Conservation (phyloP, 805 yeast species). For the Pichia scutulata region DNA sequence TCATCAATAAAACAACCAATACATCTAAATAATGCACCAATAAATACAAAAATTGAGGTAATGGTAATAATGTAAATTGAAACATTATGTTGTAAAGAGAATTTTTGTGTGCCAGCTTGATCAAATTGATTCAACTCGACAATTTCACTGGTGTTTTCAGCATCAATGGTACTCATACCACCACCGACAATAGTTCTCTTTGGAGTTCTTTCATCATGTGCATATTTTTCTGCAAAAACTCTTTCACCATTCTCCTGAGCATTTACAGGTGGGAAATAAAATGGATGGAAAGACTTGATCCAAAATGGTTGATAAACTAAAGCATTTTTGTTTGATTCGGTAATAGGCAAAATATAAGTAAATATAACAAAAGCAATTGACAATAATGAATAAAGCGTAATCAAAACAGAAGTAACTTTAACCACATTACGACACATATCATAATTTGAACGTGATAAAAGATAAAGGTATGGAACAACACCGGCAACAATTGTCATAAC, state of each 20-base stretch:
- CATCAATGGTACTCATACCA: constrained; percentile 9
- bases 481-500: constrained; percentile 65
- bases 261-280: constrained; percentile 50
- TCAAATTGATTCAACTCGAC: constrained; percentile 19
- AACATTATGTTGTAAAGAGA: constrained; percentile 37
- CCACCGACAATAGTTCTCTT: constrained; percentile 26
- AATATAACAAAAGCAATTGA: constrained; percentile 41
- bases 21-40: constrained; percentile 45
- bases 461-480: constrained; percentile 51
- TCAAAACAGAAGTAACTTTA: constrained; percentile 42
- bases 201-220: constrained; percentile 15
- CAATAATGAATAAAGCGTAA: constrained; percentile 43
- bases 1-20: constrained; percentile 36
- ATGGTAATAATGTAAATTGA: constrained; percentile 40
- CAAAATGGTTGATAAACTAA: constrained; percentile 68
- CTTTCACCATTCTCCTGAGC: constrained; percentile 33
- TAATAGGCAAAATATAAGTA: constrained; percentile 51
- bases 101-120: constrained; percentile 17
- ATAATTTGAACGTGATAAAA: constrained; percentile 37
- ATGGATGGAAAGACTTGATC: constrained; percentile 56
- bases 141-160: constrained; percentile 8
- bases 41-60: constrained; percentile 42
- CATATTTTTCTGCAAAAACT: constrained; percentile 16
- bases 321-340: constrained; percentile 40
- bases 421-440: constrained; percentile 47